Evolutionary conservation across 768 basidiomycete species (phyloP).

Genomic region (Russula griseocarnosa): DNA sequence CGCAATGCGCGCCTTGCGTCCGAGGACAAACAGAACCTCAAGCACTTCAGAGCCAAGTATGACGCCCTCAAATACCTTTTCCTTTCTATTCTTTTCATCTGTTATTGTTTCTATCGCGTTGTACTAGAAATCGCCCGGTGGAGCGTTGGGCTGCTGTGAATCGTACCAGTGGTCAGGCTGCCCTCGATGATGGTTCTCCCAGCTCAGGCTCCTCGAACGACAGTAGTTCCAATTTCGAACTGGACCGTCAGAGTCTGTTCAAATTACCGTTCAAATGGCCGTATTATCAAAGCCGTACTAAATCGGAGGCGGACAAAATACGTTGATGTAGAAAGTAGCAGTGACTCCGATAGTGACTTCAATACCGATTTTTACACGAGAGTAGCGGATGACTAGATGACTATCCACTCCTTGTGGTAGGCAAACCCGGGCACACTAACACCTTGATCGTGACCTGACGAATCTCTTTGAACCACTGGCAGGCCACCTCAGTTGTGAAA

Average conservation of each 20-base stretch:
- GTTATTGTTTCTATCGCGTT: too few species aligned
- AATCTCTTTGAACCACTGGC: too few species aligned
- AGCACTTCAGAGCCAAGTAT: background rate
- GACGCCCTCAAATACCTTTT: background rate
- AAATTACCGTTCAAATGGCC: too few species aligned
- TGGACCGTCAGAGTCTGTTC: background rate
- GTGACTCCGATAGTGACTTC: too few species aligned
- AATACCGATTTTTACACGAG: too few species aligned
- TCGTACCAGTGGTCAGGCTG: conserved; percentile 13
- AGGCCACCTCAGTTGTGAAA: conserved; percentile 26
- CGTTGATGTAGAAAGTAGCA: too few species aligned
- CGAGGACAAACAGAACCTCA: background rate
- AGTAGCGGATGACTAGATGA: too few species aligned
- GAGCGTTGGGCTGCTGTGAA: background rate
- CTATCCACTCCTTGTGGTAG: conserved; percentile 18
- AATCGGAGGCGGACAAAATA: too few species aligned
- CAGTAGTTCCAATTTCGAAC: background rate
- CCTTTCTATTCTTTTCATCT: too few species aligned
- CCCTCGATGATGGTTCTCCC: conserved; percentile 10
- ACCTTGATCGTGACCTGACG: background rate
- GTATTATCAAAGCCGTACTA: too few species aligned
- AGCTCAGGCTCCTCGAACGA: background rate
- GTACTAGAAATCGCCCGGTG: too few species aligned
- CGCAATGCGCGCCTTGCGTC: conserved; percentile 11
- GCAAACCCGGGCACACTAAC: background rate